Percentiles rank a stretch among this genome's conserved stretches.
Conservation (phyloP, 352 stramenopile genomes). For the Aphanomyces cochlioides region DNA sequence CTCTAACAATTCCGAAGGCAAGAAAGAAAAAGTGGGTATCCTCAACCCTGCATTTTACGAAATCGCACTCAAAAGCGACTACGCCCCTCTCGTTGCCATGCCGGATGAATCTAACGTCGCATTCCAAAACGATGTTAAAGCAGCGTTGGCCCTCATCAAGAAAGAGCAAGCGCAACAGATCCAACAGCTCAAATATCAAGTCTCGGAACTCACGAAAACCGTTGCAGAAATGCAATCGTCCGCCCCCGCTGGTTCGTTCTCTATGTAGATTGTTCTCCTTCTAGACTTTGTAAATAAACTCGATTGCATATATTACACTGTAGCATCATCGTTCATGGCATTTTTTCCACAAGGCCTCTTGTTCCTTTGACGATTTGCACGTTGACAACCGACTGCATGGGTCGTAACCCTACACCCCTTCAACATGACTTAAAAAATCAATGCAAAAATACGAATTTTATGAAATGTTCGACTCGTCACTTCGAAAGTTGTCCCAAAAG, state of each 20-base stretch:
- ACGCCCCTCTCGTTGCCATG: slow-evolving; percentile 11
- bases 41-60: slow-evolving; percentile 28
- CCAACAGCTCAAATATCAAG: slow-evolving; percentile 24
- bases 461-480: too few relatives aligned
- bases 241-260: slow-evolving; percentile 1
- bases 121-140: slow-evolving; percentile 15
- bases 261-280: background rate
- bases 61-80: slow-evolving; percentile 14
- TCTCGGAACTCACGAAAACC: slow-evolving; percentile 19
- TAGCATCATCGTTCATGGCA: too few relatives aligned
- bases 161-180: slow-evolving; percentile 26
- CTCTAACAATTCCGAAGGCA: background rate
- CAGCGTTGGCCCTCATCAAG: slow-evolving; percentile 3
- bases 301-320: too few relatives aligned
- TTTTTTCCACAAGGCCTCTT: too few relatives aligned
- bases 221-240: slow-evolving; percentile 17
- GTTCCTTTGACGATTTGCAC: too few relatives aligned
- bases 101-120: background rate
- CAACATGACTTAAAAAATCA: too few relatives aligned
- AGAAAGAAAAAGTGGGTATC: slow-evolving; percentile 12
- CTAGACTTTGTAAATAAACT: too few relatives aligned
- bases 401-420: too few relatives aligned
- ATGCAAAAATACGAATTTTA: too few relatives aligned
- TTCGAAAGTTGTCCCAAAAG: too few relatives aligned
- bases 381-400: too few relatives aligned